Conservation (phyloP, 1,139 yeast genomes). For the Diutina catenulata region DNA sequence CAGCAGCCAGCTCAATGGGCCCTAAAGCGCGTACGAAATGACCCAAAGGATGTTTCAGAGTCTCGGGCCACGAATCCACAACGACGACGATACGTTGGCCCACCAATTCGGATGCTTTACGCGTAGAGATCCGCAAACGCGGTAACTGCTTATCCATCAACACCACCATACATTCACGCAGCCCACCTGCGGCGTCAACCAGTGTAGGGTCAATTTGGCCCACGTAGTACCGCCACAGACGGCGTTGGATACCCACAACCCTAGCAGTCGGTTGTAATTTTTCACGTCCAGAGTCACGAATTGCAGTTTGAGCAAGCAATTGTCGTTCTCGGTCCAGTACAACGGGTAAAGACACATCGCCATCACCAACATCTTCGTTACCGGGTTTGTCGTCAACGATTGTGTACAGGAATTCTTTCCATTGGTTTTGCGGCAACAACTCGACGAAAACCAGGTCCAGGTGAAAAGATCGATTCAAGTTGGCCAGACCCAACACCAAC, state of each 20-base stretch:
- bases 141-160: constrained; percentile 89
- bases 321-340: constrained; percentile 70
- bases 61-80: constrained; percentile 83
- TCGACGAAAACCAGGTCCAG: constrained; percentile 91
- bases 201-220: constrained; percentile 87
- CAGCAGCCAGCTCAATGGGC: constrained; percentile 80
- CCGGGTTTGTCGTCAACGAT: constrained; percentile 65
- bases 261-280: constrained; percentile 78
- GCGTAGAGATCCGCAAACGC: constrained; percentile 72
- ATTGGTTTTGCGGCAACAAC: constrained; percentile 69
- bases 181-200: constrained; percentile 47
- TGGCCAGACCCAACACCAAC: constrained; percentile 69
- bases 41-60: constrained; percentile 83
- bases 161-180: constrained; percentile 71
- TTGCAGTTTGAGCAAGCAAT: constrained; percentile 67
- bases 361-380: constrained; percentile 52
- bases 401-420: constrained; percentile 79
- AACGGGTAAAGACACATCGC: constrained; percentile 36
- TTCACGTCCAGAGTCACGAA: constrained; percentile 33
- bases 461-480: constrained; percentile 81
- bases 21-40: constrained; percentile 90
- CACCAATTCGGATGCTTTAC: constrained; percentile 68
- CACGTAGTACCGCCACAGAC: constrained; percentile 95
- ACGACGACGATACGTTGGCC: constrained; percentile 89
- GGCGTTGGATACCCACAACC: constrained; percentile 76